Evolutionary conservation across 495 filamentous ascomycete species (phyloP), one percentile per base, ranked within the genome.

Genomic region (Xylaria longipes): DNA sequence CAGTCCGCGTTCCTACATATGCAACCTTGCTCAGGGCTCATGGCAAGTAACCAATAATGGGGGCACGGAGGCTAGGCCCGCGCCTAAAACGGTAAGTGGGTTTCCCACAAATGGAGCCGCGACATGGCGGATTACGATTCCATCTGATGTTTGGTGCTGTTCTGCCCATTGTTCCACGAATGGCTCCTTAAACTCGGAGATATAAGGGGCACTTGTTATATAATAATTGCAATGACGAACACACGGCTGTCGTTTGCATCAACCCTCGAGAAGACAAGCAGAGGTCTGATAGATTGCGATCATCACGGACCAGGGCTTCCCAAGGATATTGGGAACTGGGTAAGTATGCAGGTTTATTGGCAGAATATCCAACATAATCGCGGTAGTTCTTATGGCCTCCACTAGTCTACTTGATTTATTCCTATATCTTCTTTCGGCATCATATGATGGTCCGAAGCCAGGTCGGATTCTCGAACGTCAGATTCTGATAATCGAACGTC

Each of bases 51-150:
- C 69, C 62, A 46, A 65, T 71, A 60, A 60, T 48, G 61, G 62
- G 12, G 50, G 17, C 46, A 48, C 69, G 69, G 69, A 71, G 22
- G 61, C 50, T 66, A 64, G 29, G 4, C 39, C 17, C 4, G 41
- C 17, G 52, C 69, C 69, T 27, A 66, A 57, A 71, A 17, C 14
- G 52, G 69, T 20, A 71, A 71, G 69, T 66, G 69, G 69, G 45
- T 14, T 50, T 33, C 41, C 29, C 17, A 15, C 5, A 17, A 12
- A 29, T 41, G 57, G 68, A 69, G 27, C 6, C 14, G 41, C 43
- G 41, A 57, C 56, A 61, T 69, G 20, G 54, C 50, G 54, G 20
- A 48, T 60, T 25, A 41, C 37, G 52, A 57, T 69, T 57, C 31
- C 25, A 35, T 41, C 68, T 62, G 12, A 62, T 22, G 1, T 52